Evolutionary conservation across 148 eudicot genomes (phyloP).

Genomic region (Amaranthus hypochondriacus): DNA sequence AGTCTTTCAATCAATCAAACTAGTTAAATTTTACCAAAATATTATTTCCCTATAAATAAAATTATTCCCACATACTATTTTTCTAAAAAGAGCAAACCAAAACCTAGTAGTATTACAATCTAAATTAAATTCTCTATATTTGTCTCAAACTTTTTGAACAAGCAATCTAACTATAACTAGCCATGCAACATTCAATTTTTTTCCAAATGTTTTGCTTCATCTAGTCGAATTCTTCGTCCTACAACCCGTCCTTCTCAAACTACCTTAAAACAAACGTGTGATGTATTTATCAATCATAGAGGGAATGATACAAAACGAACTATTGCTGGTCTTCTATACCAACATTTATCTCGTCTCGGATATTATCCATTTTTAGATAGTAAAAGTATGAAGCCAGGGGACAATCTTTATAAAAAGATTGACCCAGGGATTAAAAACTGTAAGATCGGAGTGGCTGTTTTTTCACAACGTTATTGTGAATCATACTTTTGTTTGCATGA

Average conservation of each 20-base stretch:
- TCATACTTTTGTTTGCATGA: conserved; percentile 70
- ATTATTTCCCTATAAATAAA: not conserved
- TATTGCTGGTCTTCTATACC: conserved; percentile 48
- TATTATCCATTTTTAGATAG: conserved; percentile 57
- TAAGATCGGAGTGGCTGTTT: conserved; percentile 52
- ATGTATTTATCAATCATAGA: conserved; percentile 64
- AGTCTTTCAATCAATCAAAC: not conserved
- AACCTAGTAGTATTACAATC: not conserved
- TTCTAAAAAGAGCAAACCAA: not conserved
- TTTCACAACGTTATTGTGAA: conserved; percentile 59
- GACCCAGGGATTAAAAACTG: conserved; percentile 35
- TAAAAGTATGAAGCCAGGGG: conserved; percentile 66
- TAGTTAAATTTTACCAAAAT: not conserved
- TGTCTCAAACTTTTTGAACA: not conserved
- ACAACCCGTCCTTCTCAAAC: not conserved
- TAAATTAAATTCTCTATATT: not conserved
- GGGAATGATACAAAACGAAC: conserved; percentile 60
- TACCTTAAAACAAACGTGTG: conserved; percentile 28
- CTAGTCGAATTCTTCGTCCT: conserved; percentile 2
- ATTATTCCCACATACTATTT: not conserved
- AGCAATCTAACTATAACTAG: not conserved
- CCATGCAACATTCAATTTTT: conserved; percentile 31
- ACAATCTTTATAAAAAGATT: conserved; percentile 41
- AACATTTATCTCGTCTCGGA: conserved; percentile 34
- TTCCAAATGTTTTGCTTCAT: conserved; percentile 10